A percentile compares a stretch with the other conserved stretches of the same genome.
phyloP scores from a whole-genome alignment of 2,329 filamentous ascomycete species.

The Sporothrix inflata region DNA sequence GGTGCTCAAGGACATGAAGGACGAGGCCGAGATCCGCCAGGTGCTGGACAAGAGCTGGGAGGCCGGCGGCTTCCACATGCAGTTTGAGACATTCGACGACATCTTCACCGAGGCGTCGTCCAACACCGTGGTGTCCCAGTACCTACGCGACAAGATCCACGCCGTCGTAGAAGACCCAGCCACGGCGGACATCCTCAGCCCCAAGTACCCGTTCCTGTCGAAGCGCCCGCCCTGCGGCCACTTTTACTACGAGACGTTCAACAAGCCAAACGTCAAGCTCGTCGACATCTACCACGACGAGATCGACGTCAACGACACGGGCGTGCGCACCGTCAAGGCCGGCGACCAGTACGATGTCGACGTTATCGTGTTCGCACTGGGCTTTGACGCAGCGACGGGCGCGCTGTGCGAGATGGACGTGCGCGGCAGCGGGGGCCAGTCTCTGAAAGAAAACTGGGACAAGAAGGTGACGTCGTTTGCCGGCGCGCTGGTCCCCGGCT shows the following conservation, averaged over 20 bases:
- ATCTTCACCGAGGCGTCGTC: slow-evolving; percentile 38
- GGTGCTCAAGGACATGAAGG: background rate
- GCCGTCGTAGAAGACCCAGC: slow-evolving; percentile 42
- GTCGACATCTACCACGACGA: slow-evolving; percentile 51
- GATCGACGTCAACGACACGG: slow-evolving; percentile 44
- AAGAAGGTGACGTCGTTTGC: slow-evolving; percentile 39
- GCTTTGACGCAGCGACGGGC: slow-evolving; percentile 45
- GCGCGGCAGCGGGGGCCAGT: slow-evolving; percentile 35
- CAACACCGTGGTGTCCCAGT: slow-evolving; percentile 39
- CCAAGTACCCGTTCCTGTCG: slow-evolving; percentile 50
- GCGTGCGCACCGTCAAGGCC: slow-evolving; percentile 45
- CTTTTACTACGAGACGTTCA: slow-evolving; percentile 54
- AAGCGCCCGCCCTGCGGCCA: slow-evolving; percentile 52
- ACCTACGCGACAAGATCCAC: slow-evolving; percentile 44
- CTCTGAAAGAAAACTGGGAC: slow-evolving; percentile 40
- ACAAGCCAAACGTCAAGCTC: slow-evolving; percentile 50
- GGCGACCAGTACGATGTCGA: slow-evolving; percentile 45
- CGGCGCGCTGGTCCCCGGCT: slow-evolving; percentile 33
- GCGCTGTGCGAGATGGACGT: slow-evolving; percentile 41
- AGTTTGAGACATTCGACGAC: slow-evolving; percentile 34
- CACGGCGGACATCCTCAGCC: slow-evolving; percentile 43
- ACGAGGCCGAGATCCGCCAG: slow-evolving; percentile 15
- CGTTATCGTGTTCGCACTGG: slow-evolving; percentile 42
- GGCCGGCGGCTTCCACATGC: slow-evolving; percentile 27
- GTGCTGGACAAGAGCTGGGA: slow-evolving; percentile 28